Base-by-base conservation (phyloP, 352 stramenopile genomes). In the Phytophthora pisi region DNA sequence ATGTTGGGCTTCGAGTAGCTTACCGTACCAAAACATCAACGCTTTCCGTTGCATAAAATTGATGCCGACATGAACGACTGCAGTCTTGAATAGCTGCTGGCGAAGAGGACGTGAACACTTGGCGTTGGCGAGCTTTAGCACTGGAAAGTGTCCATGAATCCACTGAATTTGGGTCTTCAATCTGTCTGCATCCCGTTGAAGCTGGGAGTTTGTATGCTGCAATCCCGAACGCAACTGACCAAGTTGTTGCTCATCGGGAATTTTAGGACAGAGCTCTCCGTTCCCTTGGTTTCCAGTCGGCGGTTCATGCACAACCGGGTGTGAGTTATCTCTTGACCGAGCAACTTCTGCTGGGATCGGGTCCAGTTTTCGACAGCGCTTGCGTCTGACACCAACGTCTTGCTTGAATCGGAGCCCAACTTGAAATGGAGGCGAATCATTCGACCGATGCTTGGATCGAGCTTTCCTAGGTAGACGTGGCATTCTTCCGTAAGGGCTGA, bases 91-190 rank as follows among this genome's bases (percentile, higher is more conserved):
- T 1, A 91, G 53, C 23, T 79, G 57, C 4, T 65, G 65, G 0
- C 83, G 81, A 23, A 91, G 56, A 45, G 34, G 36, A 5, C 74
- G 62, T 1, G 83, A 91, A 49, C 77, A 86, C 46, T 83, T 79
- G 20, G 74, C 16, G 18, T 72, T 74, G 4, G 77, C 79, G 16
- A 89, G 79, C 36, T 77, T 77, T 13, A 84, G 55, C 38, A 91
- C 72, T 0, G 83, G 83, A 9, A 90, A 78, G 47, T 91, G 80
- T 2, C 68, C 46, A 26, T 87, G 79, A 59, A 91, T 91, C 81
- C 83, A 90, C 64, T 83, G 64, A 31, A 91, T 75, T 59, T 91
- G 77, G 26, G 34, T 43, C 11, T 67, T 55, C 11, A 90, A 59
- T n/a, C 73, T 43, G 31, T 56, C 57, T 15, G 24, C 36, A 5